Base-by-base conservation (phyloP, 2,329 filamentous ascomycete species). In the Annulohypoxylon truncatum region DNA sequence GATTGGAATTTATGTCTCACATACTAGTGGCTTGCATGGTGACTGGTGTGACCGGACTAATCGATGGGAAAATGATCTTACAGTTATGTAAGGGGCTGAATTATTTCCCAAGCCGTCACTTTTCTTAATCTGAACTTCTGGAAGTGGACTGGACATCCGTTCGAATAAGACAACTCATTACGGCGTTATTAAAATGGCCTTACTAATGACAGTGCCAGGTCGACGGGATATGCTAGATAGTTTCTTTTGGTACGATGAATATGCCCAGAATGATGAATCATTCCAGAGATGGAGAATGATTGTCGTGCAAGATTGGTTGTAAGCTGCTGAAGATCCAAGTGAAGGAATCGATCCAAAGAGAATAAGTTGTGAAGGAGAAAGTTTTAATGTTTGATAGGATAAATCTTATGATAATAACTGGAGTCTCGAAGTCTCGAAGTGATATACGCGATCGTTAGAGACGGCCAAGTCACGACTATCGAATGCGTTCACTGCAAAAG, bases 81-180 rank as follows among this genome's bases (percentile, higher is more conserved):
- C 48, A 29, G 29, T 13, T 6, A 15, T 22, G 18, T 38, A 35
- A 10, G 48, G 29, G 48, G 22, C 29, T 24, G 18, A 28, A 24
- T 31, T 12, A 31, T 10, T 48, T 20, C 38, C 18, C 15, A 20
- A 10, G 35, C 35, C 15, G 15, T 40, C 35, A 2, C 15, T 18
- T 22, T 22, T 4, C 15, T 22, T 5, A 42, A 20, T 12, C 38
- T 42, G 15, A 42, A 18, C 38, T 42, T 20, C 38, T 42, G 2
- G 18, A 42, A 22, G 24, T 31, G 10, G 46, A 29, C 46, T 48
- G n/a, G 22, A 28, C 9, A 48, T 20, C 24, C 46, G 26, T 48
- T 29, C 46, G 24, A 48, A 29, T n/a, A 4, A 48, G 46, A 48
- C 46, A 48, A 10, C 46, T 48, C n/a, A 52, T 26, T 52, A 26